Evolutionary conservation across 345 rosid genomes (phyloP).

Genomic region (Gossypium arboreum): DNA sequence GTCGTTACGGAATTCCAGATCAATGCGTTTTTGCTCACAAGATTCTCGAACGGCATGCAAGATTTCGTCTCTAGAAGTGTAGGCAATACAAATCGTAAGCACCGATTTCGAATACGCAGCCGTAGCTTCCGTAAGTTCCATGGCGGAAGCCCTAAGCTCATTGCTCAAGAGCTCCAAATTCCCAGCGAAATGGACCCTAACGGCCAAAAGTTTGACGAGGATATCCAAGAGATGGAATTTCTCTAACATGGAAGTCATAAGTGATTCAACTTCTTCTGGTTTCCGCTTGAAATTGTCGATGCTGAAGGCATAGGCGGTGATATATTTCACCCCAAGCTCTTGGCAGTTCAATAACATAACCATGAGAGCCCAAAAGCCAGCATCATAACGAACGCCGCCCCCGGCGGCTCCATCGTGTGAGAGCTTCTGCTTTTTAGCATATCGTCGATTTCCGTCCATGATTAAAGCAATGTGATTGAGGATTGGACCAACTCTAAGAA

Average conservation of each 20-base stretch:
- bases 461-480: constrained; percentile 6
- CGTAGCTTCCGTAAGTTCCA: background rate
- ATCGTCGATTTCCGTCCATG: constrained; percentile 6
- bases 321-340: constrained; percentile 43
- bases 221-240: constrained; percentile 32
- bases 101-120: background rate
- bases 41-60: constrained; percentile 39
- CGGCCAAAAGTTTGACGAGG: constrained; percentile 23
- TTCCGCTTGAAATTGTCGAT: constrained; percentile 49
- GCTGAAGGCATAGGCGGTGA: constrained; percentile 51
- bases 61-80: constrained; percentile 29
- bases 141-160: background rate
- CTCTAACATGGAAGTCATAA: constrained; percentile 43
- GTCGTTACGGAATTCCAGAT: background rate
- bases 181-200: constrained; percentile 22
- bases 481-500: constrained; percentile 2
- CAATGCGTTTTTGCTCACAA: constrained; percentile 23
- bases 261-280: constrained; percentile 39
- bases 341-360: background rate
- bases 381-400: background rate
- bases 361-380: constrained; percentile 1
- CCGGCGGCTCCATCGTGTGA: background rate
- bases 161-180: background rate
- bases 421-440: background rate
- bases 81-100: constrained; percentile 10